Evolutionary conservation across 164 flowering plant genomes (phyloP).

Genomic region (Stephania yunnanensis): DNA sequence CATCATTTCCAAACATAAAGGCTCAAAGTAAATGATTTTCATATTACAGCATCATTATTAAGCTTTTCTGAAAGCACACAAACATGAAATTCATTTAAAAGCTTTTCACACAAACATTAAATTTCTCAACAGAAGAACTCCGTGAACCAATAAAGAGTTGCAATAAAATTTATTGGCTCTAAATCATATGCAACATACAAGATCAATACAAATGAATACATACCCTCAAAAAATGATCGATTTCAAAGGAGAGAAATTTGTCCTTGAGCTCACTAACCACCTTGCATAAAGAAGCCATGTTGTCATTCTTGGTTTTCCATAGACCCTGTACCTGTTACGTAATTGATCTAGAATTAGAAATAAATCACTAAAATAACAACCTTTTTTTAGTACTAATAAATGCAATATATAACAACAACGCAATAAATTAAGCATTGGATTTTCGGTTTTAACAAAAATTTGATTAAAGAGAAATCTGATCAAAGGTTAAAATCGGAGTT

Average conservation of each 20-base stretch:
- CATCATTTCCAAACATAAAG: background rate
- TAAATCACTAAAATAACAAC: background rate
- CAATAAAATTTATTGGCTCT: background rate
- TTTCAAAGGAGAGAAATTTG: slow-evolving; percentile 50
- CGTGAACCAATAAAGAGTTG: background rate
- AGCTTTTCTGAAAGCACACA: background rate
- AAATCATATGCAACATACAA: background rate
- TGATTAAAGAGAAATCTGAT: too few species aligned
- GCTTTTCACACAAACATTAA: background rate
- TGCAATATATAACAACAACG: too few species aligned
- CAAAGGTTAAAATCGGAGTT: too few species aligned
- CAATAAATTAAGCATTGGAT: too few species aligned
- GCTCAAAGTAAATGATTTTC: background rate
- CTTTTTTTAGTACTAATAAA: too few species aligned
- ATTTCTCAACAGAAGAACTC: background rate
- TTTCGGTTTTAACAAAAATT: too few species aligned
- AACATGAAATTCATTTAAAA: background rate
- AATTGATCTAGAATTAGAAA: slow-evolving; percentile 6
- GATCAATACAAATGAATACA: background rate
- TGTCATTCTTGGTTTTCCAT: slow-evolving; percentile 58
- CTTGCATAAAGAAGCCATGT: slow-evolving; percentile 42
- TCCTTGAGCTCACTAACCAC: slow-evolving; percentile 53
- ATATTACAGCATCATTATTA: background rate
- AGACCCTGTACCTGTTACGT: slow-evolving; percentile 55
- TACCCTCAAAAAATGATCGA: slow-evolving; percentile 71